These are phyloP conservation scores for Myotisia sp. DNA, from an alignment of 2,329 filamentous ascomycete species.

Conservation along the genomic window DNA sequence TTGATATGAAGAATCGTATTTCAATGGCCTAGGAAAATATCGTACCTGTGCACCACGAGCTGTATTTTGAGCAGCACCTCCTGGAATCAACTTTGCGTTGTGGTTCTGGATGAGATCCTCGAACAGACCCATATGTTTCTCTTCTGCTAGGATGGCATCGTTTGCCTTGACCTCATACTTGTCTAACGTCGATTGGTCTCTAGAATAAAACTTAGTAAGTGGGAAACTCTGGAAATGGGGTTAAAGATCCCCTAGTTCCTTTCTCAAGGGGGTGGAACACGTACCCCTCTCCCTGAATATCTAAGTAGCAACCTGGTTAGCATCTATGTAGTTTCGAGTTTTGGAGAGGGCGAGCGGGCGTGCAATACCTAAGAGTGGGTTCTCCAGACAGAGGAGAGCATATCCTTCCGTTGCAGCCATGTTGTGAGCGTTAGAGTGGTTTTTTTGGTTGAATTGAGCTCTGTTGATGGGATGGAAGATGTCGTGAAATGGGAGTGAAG, in stretches of 20 bases:
- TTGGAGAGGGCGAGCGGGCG: too few species aligned
- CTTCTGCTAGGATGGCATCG: conserved; percentile 91
- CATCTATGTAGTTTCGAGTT: too few species aligned
- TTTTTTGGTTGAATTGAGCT: conserved; percentile 7
- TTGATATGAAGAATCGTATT: not conserved
- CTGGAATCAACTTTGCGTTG: conserved; percentile 86
- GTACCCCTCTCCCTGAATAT: conserved; percentile 73
- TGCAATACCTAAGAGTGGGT: conserved; percentile 85
- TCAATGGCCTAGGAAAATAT: too few species aligned
- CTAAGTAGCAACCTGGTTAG: conserved; percentile 36
- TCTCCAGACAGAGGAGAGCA: conserved; percentile 86
- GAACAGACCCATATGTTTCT: conserved; percentile 78
- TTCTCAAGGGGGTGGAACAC: too few species aligned
- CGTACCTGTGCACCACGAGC: conserved; percentile 72
- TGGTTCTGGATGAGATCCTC: conserved; percentile 88
- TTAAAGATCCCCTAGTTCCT: too few species aligned
- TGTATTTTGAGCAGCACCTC: conserved; percentile 94
- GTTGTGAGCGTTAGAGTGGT: conserved; percentile 16
- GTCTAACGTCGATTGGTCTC: conserved; percentile 68
- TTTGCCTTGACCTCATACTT: conserved; percentile 93
- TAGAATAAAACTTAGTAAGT: conserved; percentile 28
- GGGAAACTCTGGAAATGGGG: conserved; percentile 1
- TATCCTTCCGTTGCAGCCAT: conserved; percentile 72
- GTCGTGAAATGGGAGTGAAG: not conserved
- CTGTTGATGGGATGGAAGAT: conserved; percentile 6